Base-by-base conservation (phyloP, 306 rosid genomes). In the Canavalia gladiata region DNA sequence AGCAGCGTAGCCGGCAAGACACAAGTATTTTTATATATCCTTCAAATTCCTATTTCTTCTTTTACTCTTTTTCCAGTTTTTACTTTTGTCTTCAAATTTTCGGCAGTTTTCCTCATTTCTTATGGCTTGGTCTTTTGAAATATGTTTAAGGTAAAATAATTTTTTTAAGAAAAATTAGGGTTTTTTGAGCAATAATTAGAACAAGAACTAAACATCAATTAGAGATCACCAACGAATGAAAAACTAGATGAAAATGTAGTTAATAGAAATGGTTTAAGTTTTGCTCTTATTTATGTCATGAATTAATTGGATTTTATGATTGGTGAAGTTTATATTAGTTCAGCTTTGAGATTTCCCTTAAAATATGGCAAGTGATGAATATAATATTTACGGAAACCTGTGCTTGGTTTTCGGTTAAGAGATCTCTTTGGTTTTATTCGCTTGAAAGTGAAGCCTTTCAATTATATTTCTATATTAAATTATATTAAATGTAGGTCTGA, bases 1-100 rank as follows among this genome's bases (percentile, higher is more conserved):
- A 81, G 13, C 68, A 47, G 7, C 54, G 72, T 50, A 6, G 52
- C 28, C 43, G 69, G 31, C 80, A 57, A 0, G 57, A 13, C 69
- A 59, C 11, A 33, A 11, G 55, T 7, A 18, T 46, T 1, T 31
- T 37, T 25, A 18, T 4, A 37, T 37, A 4, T 37, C 59, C 9
- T 9, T 25, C 3, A 72, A 72, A 72, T 2, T 71, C n/a, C 7
- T 37, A 5, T 63, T 12, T 51, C 56, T 47, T 47, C 52, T 9
- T 47, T 47, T 47, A 6, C 13, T 6, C n/a, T 11, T 9, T 47
- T 47, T 47, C 41, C 41, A 37, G 2, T 9, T 9, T 51, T 13
- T 13, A 3, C 13, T 54, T 54, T 54, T n/a, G 59, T 58, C 65
- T 58, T 58, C 2, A 58, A 58, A 3, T 1, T 6, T 56, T 58